These are phyloP conservation scores for Rhodotorula taiwanensis DNA, from an alignment of 768 basidiomycete species.

Conservation along the genomic window DNA sequence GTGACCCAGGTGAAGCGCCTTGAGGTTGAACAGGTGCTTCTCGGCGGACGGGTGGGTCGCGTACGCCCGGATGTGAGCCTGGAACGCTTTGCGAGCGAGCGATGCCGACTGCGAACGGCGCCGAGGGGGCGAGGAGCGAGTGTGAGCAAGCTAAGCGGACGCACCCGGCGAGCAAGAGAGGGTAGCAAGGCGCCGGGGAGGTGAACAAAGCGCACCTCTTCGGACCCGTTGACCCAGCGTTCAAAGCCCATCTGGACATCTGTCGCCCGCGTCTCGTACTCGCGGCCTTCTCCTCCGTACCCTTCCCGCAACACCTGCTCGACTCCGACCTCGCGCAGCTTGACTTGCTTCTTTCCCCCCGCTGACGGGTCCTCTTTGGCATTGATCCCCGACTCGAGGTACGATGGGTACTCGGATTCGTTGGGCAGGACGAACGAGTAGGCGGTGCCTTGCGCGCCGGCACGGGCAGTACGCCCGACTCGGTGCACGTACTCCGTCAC, in stretches of 20 bases:
- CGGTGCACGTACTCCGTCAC: constrained; percentile 94
- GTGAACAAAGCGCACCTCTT: constrained; percentile 55
- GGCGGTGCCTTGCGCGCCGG: constrained; percentile 88
- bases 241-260: constrained; percentile 93
- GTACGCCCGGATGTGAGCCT: constrained; percentile 90
- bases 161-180: background rate
- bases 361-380: constrained; percentile 44
- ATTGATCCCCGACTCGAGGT: constrained; percentile 78
- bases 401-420: constrained; percentile 81
- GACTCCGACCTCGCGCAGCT: constrained; percentile 57
- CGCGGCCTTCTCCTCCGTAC: constrained; percentile 71
- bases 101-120: constrained; percentile 57
- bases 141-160: background rate
- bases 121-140: background rate
- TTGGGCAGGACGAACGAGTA: constrained; percentile 86
- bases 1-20: constrained; percentile 89
- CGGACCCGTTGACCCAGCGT: constrained; percentile 72
- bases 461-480: constrained; percentile 93
- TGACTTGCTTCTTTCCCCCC: constrained; percentile 23
- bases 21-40: constrained; percentile 94
- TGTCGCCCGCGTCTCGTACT: constrained; percentile 83
- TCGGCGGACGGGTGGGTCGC: constrained; percentile 92
- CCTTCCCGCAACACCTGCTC: constrained; percentile 69
- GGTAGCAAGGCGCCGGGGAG: background rate
- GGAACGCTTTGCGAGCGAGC: constrained; percentile 74